Evolutionary conservation across 1,284 basidiomycete species (phyloP), one percentile per base, ranked within the genome.

Genomic region (Rhodotorula glutinis): DNA sequence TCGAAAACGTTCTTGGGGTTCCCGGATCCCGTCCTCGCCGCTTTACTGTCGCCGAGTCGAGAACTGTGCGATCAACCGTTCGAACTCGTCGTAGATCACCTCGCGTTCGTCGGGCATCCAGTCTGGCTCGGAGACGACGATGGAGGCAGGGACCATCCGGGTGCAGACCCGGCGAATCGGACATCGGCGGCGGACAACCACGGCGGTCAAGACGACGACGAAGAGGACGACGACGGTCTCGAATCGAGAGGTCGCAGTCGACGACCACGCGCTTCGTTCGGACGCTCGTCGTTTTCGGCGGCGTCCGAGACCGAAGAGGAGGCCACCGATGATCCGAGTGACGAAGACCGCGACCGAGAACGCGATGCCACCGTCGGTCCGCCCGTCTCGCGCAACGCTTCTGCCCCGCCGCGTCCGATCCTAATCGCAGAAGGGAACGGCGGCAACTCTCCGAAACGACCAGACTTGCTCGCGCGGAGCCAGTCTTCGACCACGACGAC

Each of bases 81-180:
- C 76, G 93, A 96, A 78, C 84, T 98, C 38, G 80, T 90, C 53
- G 88, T 97, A 27, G 93, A 98, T 75, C 89, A 94, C 75, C 83
- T 98, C n/a, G 90, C 87, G 2, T 98, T 98, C 77, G 83, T 98
- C 49, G 95, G 95, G 0, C 94, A 98, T 78, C 95, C 95, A 0
- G 92, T 98, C 2, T 89, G 88, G 74, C 85, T 86, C 16, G 87
- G 88, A 43, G 75, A 82, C n/a, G 87, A 89, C 73, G 89, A 78
- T 10, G 51, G 49, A 38, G 33, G 33, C 33, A 38, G 33, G 33
- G 43, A 44, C 43, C 14, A 44, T 16, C 43, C 21, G 17, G 14
- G 43, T 9, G 21, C 91, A 90, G 90, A 80, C 52, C 49, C 57
- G 73, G 72, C 46, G 76, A 66, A 60, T 76, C 75, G 9, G 60